Evolutionary conservation across 345 rosid species (phyloP).

Genomic region (Aquilaria malaccensis): DNA sequence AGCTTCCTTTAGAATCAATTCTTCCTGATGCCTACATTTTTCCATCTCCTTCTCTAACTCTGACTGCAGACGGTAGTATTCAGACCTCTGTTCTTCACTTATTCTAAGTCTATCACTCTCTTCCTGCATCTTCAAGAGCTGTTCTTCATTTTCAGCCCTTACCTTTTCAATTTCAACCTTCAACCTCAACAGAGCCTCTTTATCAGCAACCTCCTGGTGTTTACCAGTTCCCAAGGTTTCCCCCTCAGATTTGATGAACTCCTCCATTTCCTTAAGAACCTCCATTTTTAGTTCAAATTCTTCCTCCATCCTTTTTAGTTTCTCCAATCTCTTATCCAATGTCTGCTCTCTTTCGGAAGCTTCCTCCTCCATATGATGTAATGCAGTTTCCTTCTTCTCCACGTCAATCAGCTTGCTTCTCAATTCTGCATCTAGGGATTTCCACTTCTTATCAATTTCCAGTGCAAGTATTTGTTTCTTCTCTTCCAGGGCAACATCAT

Average conservation of each 20-base stretch:
- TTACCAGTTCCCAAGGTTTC: constrained; percentile 52
- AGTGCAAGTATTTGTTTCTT: constrained; percentile 55
- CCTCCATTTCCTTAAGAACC: constrained; percentile 59
- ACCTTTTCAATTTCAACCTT: constrained; percentile 58
- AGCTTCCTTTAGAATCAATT: constrained; percentile 61
- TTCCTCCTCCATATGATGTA: constrained; percentile 75
- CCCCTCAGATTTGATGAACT: constrained; percentile 48
- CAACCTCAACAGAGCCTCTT: constrained; percentile 35
- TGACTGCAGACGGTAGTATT: constrained; percentile 52
- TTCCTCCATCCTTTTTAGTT: constrained; percentile 63
- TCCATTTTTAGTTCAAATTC: constrained; percentile 48
- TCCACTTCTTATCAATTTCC: constrained; percentile 72
- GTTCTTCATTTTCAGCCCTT: constrained; percentile 49
- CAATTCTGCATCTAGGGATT: constrained; percentile 55
- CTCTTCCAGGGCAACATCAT: constrained; percentile 50
- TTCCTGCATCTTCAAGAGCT: constrained; percentile 40
- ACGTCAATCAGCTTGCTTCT: constrained; percentile 53
- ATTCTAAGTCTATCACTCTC: constrained; percentile 53
- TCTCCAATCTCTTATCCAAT: constrained; percentile 59
- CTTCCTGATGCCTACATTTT: constrained; percentile 61
- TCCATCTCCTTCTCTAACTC: constrained; percentile 66
- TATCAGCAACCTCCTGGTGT: constrained; percentile 36
- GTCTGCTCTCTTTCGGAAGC: constrained; percentile 62
- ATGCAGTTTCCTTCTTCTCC: constrained; percentile 70
- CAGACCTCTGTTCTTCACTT: constrained; percentile 68